These are phyloP conservation scores for Salvia miltiorrhiza DNA, from an alignment of 257 asterid species.

Conservation along the genomic window DNA sequence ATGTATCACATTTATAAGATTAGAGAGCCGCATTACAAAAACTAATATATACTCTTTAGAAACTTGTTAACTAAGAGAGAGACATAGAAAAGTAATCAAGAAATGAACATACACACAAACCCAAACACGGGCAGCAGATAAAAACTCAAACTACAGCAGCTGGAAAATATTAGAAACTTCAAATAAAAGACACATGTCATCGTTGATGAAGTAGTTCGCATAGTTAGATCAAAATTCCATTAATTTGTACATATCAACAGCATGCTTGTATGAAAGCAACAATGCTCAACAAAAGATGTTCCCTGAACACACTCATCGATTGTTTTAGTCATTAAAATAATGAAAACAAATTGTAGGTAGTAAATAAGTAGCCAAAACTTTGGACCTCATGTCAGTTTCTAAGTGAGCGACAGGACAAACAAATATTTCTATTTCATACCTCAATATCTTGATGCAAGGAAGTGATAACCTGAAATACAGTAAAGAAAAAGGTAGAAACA, in stretches of 20 bases:
- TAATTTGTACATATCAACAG: background rate
- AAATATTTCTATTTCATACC: constrained; percentile 36
- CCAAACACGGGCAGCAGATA: background rate
- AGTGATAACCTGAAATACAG: constrained; percentile 52
- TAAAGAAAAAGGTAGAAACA: background rate
- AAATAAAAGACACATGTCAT: background rate
- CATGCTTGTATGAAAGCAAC: constrained; percentile 12
- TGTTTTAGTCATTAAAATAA: background rate
- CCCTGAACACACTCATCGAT: background rate
- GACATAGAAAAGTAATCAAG: background rate
- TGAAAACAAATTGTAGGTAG: no score
- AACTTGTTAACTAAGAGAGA: background rate
- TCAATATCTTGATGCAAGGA: constrained; percentile 52
- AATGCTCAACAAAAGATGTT: background rate
- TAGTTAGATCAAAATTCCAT: background rate
- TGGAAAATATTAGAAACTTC: background rate
- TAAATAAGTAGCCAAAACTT: background rate
- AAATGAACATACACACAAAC: background rate
- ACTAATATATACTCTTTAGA: background rate
- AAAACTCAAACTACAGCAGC: background rate
- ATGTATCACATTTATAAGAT: background rate
- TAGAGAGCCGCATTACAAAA: background rate
- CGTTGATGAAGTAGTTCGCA: background rate
- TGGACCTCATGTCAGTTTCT: background rate
- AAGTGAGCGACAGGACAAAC: background rate